These are phyloP conservation scores for Claviceps purpurea DNA, from an alignment of 2,329 filamentous ascomycete species.

Conservation along the genomic window DNA sequence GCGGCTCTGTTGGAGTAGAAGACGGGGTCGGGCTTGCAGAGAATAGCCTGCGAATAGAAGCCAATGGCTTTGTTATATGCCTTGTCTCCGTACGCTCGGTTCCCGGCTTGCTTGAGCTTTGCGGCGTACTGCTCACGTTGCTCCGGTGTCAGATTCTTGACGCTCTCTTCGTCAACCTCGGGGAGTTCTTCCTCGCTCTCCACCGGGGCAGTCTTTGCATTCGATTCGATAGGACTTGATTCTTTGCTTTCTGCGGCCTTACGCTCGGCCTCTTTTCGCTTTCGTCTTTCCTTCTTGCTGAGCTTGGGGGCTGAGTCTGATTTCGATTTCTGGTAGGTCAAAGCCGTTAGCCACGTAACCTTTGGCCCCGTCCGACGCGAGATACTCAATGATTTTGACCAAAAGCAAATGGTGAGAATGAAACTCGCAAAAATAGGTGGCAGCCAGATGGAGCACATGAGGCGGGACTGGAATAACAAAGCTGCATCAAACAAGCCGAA, in stretches of 20 bases:
- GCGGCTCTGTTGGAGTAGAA: slow-evolving; percentile 98
- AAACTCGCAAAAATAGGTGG: neutral
- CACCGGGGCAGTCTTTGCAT: slow-evolving; percentile 36
- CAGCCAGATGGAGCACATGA: neutral
- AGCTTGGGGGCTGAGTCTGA: slow-evolving; percentile 49
- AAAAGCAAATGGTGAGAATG: neutral
- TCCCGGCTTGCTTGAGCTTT: slow-evolving; percentile 88
- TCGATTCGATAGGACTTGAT: slow-evolving; percentile 20
- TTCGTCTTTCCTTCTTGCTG: slow-evolving; percentile 81
- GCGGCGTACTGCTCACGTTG: slow-evolving; percentile 77
- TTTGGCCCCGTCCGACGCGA: neutral
- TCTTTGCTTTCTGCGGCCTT: slow-evolving; percentile 36
- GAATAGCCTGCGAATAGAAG: slow-evolving; percentile 86
- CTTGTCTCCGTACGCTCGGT: slow-evolving; percentile 91
- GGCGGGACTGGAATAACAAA: neutral
- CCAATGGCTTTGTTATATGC: slow-evolving; percentile 90
- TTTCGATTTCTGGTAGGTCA: slow-evolving; percentile 26
- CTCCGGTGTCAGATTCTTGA: slow-evolving; percentile 38
- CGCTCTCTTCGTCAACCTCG: slow-evolving; percentile 46
- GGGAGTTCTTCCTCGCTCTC: slow-evolving; percentile 56
- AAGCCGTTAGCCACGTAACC: neutral
- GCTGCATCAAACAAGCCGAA: neutral
- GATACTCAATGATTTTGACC: neutral
- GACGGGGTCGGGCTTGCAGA: slow-evolving; percentile 94
- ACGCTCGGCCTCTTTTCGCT: slow-evolving; percentile 66